These are phyloP conservation scores for Gyrodon lividus DNA, from an alignment of 768 basidiomycete species.

Conservation along the genomic window DNA sequence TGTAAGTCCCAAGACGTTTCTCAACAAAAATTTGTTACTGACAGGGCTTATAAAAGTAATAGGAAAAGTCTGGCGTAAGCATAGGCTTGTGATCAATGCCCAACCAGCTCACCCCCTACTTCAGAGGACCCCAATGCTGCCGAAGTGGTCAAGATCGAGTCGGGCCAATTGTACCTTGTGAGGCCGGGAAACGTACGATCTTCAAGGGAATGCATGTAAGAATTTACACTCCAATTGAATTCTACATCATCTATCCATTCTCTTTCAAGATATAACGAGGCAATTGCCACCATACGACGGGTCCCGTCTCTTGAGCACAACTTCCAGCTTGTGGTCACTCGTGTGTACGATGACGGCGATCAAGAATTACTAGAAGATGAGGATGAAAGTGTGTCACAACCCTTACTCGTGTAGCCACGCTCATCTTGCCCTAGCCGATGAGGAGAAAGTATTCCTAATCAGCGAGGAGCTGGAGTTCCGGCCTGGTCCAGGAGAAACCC, in stretches of 20 bases:
- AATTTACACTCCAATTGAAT: neutral
- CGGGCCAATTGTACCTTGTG: conserved; percentile 88
- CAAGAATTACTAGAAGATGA: conserved; percentile 94
- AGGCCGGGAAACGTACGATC: conserved; percentile 89
- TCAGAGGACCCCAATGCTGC: conserved; percentile 91
- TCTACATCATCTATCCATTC: conserved; percentile 1
- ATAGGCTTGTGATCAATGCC: conserved; percentile 12
- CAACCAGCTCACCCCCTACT: conserved; percentile 26
- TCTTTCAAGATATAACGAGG: conserved; percentile 80
- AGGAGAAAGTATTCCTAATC: conserved; percentile 90
- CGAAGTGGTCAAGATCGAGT: conserved; percentile 92
- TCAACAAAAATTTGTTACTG: conserved; percentile 13
- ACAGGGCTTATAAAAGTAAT: conserved; percentile 53
- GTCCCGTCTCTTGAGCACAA: conserved; percentile 73
- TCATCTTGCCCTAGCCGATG: conserved; percentile 63
- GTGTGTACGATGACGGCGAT: conserved; percentile 96
- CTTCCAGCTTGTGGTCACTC: conserved; percentile 92
- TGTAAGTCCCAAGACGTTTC: conserved; percentile 45
- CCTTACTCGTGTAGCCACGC: neutral
- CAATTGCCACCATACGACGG: conserved; percentile 90
- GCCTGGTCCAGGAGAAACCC: conserved; percentile 62
- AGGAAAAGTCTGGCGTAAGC: conserved; percentile 94
- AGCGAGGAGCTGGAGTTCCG: conserved; percentile 89
- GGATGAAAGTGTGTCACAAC: conserved; percentile 67
- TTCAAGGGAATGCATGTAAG: conserved; percentile 96